Percentiles rank a stretch among this genome's conserved stretches.
These are phyloP conservation scores for Funneliformis caledonium DNA, from an alignment of 371 early-diverging fungal genomes.

Conservation along the genomic window DNA sequence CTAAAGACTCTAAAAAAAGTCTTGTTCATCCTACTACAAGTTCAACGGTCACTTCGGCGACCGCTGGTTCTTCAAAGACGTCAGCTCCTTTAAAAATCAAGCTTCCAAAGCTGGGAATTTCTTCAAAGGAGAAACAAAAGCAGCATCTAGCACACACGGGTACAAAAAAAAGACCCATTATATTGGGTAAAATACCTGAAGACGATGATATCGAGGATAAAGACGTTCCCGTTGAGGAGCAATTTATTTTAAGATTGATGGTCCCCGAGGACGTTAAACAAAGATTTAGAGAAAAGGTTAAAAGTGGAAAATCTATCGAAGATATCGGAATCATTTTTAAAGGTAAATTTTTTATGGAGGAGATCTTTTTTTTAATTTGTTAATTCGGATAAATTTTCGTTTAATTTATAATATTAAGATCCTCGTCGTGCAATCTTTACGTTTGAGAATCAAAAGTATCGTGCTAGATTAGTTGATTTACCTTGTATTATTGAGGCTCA, in stretches of 20 bases:
- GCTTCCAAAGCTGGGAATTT: neutral
- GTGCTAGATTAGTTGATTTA: slow-evolving; percentile 83
- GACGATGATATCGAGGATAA: slow-evolving; percentile 69
- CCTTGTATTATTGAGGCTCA: slow-evolving; percentile 98
- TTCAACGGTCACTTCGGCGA: neutral
- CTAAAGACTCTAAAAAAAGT: neutral
- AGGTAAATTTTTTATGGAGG: slow-evolving; percentile 48
- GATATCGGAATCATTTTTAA: slow-evolving; percentile 66
- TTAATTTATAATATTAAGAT: slow-evolving; percentile 52
- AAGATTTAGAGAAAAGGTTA: slow-evolving; percentile 68
- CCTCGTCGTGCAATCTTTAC: slow-evolving; percentile 71
- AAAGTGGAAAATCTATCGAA: slow-evolving; percentile 70
- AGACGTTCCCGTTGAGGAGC: slow-evolving; percentile 72
- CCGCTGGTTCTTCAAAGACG: neutral
- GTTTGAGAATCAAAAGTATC: slow-evolving; percentile 63
- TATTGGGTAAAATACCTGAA: slow-evolving; percentile 39
- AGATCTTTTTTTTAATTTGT: neutral
- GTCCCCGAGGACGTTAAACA: slow-evolving; percentile 67
- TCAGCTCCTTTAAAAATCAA: slow-evolving; percentile 30
- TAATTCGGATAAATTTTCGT: slow-evolving; percentile 8
- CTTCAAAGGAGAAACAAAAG: neutral
- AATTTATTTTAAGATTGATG: slow-evolving; percentile 76
- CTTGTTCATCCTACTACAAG: neutral
- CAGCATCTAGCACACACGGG: neutral
- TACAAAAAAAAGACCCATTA: neutral